Conservation (phyloP, 192 early-diverging fungal genomes). For the Cetraspora pellucida region DNA sequence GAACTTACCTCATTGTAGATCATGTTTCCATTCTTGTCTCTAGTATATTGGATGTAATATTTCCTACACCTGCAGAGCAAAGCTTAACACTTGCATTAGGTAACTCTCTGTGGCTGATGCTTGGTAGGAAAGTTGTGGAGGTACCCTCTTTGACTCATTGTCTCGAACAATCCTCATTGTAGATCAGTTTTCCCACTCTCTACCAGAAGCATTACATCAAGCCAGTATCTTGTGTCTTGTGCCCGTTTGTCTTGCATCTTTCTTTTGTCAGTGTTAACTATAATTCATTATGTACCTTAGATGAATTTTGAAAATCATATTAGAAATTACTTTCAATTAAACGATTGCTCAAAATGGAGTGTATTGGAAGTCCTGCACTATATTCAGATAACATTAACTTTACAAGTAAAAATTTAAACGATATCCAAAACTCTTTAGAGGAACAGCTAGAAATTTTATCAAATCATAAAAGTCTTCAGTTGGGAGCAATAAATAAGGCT, state of each 20-base stretch:
- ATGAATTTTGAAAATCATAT: slow-evolving; percentile 16
- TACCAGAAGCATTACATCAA: slow-evolving; percentile 27
- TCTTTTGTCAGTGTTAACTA: not conserved
- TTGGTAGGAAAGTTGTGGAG: slow-evolving; percentile 31
- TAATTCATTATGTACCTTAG: not conserved
- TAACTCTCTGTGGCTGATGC: slow-evolving; percentile 36
- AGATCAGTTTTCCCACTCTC: slow-evolving; percentile 10
- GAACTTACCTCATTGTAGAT: slow-evolving; percentile 27
- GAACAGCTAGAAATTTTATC: slow-evolving; percentile 33
- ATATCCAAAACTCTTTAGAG: slow-evolving; percentile 26
- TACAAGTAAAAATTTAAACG: slow-evolving; percentile 34
- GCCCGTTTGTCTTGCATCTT: not conserved
- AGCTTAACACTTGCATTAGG: slow-evolving; percentile 16
- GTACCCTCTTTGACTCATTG: slow-evolving; percentile 35
- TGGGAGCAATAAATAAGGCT: slow-evolving; percentile 17
- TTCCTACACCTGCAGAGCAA: slow-evolving; percentile 35
- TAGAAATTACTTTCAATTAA: slow-evolving; percentile 25
- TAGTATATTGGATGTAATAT: slow-evolving; percentile 34
- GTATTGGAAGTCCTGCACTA: slow-evolving; percentile 29
- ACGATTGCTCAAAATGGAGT: slow-evolving; percentile 22
- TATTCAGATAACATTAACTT: slow-evolving; percentile 27
- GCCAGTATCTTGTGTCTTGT: slow-evolving; percentile 13
- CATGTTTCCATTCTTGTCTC: slow-evolving; percentile 29
- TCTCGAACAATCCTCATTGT: slow-evolving; percentile 30
- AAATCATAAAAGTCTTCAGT: slow-evolving; percentile 27